Conservation (phyloP, 2,329 filamentous ascomycete genomes). For the Aureobasidium sp. region DNA sequence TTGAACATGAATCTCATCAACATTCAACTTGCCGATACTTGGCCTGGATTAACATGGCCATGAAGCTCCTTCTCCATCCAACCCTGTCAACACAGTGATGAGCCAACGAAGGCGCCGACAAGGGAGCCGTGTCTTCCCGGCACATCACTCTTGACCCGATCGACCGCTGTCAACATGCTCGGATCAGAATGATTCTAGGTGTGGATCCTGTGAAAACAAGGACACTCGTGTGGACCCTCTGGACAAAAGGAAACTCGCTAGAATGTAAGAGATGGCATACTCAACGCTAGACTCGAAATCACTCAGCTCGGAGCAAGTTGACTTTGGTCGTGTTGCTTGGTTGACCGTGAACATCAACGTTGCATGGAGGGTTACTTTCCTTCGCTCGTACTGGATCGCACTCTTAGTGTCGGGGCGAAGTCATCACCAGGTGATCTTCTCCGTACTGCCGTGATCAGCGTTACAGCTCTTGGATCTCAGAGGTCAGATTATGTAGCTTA, state of each 20-base stretch:
- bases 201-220: neutral
- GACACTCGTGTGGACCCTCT: neutral
- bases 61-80: neutral
- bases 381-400: too few species aligned
- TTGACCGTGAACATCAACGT: neutral
- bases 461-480: neutral
- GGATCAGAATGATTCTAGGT: neutral
- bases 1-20: too few species aligned
- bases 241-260: neutral
- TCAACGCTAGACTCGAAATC: neutral
- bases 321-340: neutral
- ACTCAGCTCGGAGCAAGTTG: neutral
- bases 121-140: neutral
- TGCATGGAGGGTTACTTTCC: too few species aligned
- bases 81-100: neutral
- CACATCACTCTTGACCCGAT: neutral
- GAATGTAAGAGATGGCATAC: neutral
- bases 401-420: neutral
- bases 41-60: neutral
- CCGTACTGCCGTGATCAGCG: neutral
- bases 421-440: neutral
- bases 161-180: neutral
- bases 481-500: neutral
- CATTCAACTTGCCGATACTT: too few species aligned
- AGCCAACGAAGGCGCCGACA: neutral